Percentiles rank a stretch among this genome's conserved stretches.
phyloP scores from a whole-genome alignment of 805 yeast species.

The Pichia phayaonensis region DNA sequence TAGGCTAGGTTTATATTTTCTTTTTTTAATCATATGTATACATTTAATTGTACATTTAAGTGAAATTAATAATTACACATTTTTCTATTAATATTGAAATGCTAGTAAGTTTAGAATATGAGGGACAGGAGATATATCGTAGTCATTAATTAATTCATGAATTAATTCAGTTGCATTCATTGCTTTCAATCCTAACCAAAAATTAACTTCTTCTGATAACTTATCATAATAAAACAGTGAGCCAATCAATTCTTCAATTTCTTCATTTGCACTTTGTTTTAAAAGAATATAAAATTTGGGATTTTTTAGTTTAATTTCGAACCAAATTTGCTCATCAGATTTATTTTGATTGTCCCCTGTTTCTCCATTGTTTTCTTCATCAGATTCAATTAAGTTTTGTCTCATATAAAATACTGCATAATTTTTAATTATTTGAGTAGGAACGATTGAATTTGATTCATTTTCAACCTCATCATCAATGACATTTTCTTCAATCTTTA shows the following conservation, averaged over 20 bases:
- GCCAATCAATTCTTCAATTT: slow-evolving; percentile 4
- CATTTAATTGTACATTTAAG: neutral
- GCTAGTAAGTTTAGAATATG: slow-evolving; percentile 3
- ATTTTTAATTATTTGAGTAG: slow-evolving; percentile 1
- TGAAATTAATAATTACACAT: neutral
- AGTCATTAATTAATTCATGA: neutral
- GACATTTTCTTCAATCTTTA: slow-evolving; percentile 1
- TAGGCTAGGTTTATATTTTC: neutral
- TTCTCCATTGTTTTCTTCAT: neutral
- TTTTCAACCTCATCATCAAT: neutral
- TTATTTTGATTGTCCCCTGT: neutral
- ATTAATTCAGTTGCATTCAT: slow-evolving; percentile 1
- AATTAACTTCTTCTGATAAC: neutral
- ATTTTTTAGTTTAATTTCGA: neutral
- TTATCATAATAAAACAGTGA: slow-evolving; percentile 2
- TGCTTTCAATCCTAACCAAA: slow-evolving; percentile 5
- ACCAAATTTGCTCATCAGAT: slow-evolving; percentile 3
- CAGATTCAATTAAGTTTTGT: neutral
- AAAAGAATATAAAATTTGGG: slow-evolving; percentile 1
- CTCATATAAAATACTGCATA: neutral
- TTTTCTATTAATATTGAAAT: neutral
- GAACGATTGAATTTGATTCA: slow-evolving; percentile 1
- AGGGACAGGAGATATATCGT: neutral
- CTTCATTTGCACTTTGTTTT: slow-evolving; percentile 4
- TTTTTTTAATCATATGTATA: neutral